Conservation (phyloP, 2,329 filamentous ascomycete genomes). For the Gnomoniopsis smithogilvyi region DNA sequence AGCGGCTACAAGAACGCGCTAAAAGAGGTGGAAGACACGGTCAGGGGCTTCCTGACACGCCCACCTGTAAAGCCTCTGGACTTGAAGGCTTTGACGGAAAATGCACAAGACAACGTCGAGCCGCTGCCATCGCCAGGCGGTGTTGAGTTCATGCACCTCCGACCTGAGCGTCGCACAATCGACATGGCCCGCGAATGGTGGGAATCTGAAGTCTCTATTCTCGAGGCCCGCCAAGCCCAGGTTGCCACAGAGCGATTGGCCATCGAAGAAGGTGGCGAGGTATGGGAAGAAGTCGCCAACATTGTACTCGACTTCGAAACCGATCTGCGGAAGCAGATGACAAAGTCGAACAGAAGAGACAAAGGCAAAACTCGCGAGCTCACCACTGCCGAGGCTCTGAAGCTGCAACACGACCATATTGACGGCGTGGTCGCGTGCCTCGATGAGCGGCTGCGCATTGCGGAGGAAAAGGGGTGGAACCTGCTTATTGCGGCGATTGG, state of each 20-base stretch:
- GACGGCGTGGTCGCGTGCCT: constrained; percentile 52
- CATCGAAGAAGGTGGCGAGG: constrained; percentile 61
- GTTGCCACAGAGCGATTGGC: constrained; percentile 62
- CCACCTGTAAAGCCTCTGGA: constrained; percentile 55
- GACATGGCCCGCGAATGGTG: constrained; percentile 72
- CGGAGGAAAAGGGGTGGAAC: constrained; percentile 66
- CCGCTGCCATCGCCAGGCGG: constrained; percentile 35
- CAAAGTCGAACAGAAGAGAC: constrained; percentile 26
- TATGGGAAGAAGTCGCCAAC: constrained; percentile 63
- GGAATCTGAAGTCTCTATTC: constrained; percentile 56
- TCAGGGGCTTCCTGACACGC: constrained; percentile 55
- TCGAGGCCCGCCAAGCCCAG: constrained; percentile 51
- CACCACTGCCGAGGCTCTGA: constrained; percentile 37
- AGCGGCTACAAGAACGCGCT: constrained; percentile 69
- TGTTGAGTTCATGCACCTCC: constrained; percentile 56
- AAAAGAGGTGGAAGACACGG: constrained; percentile 61
- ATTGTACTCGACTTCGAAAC: constrained; percentile 64
- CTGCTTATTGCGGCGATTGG: constrained; percentile 72
- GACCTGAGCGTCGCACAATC: constrained; percentile 62
- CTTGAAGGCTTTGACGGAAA: constrained; percentile 34
- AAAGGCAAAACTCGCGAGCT: constrained; percentile 26
- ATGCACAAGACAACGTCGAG: constrained; percentile 11
- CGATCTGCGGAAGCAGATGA: constrained; percentile 55
- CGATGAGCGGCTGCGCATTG: constrained; percentile 49
- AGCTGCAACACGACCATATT: constrained; percentile 53